phyloP scores from a whole-genome alignment of 768 basidiomycete species.

The Mycena galopus region DNA sequence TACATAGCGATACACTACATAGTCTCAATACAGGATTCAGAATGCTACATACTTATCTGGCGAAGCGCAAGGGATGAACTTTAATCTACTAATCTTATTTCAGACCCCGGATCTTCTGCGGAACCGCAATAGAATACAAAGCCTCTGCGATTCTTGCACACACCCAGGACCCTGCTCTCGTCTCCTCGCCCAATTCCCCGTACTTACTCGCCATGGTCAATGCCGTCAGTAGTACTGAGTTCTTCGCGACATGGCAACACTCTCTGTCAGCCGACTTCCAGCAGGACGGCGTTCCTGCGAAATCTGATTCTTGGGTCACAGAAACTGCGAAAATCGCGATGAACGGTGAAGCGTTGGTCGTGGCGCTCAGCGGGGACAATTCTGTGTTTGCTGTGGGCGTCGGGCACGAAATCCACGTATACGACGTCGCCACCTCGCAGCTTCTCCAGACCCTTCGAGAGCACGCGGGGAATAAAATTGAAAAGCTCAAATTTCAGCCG shows the following conservation, averaged over 20 bases:
- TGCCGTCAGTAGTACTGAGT: neutral
- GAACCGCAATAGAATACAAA: too few relatives aligned
- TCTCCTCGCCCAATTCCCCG: too few relatives aligned
- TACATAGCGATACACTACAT: too few relatives aligned
- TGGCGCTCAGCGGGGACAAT: slow-evolving; percentile 11
- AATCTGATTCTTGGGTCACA: slow-evolving; percentile 2
- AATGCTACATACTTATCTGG: too few relatives aligned
- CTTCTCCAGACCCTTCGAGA: slow-evolving; percentile 3
- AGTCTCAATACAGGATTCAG: neutral
- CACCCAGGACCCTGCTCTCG: too few relatives aligned
- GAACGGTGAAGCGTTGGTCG: neutral
- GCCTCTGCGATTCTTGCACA: too few relatives aligned
- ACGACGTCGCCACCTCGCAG: neutral
- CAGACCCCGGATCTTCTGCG: too few relatives aligned
- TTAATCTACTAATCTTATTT: too few relatives aligned
- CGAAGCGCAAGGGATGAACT: too few relatives aligned
- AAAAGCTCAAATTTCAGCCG: slow-evolving; percentile 14
- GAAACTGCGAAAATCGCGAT: neutral
- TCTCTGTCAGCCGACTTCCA: slow-evolving; percentile 10
- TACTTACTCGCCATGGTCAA: too few relatives aligned
- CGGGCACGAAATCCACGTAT: neutral
- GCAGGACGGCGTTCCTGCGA: neutral
- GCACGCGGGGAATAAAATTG: neutral
- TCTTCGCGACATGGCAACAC: slow-evolving; percentile 9
- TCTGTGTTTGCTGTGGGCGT: slow-evolving; percentile 1